Percentiles rank a stretch among this genome's conserved stretches.
Evolutionary conservation across 75 land plant genomes (phyloP).

Genomic region (Pseudotsuga menziesii): DNA sequence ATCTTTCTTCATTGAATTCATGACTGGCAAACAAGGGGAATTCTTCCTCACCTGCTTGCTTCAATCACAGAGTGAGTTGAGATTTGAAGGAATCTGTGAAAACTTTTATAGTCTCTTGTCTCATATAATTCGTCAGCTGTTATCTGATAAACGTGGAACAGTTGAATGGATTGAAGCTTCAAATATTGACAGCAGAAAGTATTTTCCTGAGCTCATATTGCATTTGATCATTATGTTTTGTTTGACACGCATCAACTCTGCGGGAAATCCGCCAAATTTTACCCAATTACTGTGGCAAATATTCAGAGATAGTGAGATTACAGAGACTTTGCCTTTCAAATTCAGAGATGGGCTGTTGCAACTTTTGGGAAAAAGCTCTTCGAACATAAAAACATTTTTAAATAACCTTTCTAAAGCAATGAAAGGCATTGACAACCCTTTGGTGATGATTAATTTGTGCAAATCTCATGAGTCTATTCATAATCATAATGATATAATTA

Average conservation of each 20-base stretch:
- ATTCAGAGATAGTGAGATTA: not conserved
- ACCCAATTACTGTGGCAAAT: not conserved
- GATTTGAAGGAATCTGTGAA: not conserved
- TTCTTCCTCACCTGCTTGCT: not conserved
- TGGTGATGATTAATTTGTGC: not conserved
- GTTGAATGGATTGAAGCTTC: not conserved
- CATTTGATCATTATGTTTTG: not conserved
- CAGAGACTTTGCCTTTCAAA: not conserved
- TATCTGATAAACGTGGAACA: not conserved
- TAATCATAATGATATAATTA: not conserved
- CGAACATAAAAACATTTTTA: not conserved
- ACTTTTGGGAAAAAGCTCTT: not conserved
- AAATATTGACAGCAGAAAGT: not conserved
- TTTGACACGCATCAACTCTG: not conserved
- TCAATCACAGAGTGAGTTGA: not conserved
- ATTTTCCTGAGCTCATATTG: not conserved
- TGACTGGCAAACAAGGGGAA: not conserved
- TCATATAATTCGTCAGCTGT: not conserved
- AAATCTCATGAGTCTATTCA: not conserved
- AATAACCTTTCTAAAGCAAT: not conserved
- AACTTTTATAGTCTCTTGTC: not conserved
- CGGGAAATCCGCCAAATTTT: not conserved
- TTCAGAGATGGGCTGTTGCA: not conserved
- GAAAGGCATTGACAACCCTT: conserved; percentile 1
- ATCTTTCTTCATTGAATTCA: not conserved